phyloP scores from a whole-genome alignment of 306 rosid species.

The Parietaria judaica region DNA sequence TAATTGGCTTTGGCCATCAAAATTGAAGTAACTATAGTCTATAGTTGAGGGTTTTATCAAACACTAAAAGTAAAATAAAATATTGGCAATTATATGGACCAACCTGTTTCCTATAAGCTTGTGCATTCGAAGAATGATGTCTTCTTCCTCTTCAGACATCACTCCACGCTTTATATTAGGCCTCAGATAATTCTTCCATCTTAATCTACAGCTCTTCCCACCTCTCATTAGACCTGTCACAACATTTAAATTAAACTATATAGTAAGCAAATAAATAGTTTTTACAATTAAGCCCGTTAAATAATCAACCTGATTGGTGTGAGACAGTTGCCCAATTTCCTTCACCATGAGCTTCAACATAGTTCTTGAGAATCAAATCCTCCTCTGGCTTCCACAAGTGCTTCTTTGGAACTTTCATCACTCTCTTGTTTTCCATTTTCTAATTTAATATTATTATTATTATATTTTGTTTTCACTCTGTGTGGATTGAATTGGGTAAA shows the following conservation, averaged over 20 bases:
- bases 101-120: slow-evolving; percentile 67
- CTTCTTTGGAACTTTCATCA: slow-evolving; percentile 38
- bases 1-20: neutral
- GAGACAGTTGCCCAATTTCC: slow-evolving; percentile 64
- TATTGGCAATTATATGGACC: neutral
- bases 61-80: too few species aligned
- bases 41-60: too few species aligned
- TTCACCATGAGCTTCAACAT: slow-evolving; percentile 64
- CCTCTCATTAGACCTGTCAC: slow-evolving; percentile 45
- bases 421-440: slow-evolving; percentile 32
- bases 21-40: too few species aligned
- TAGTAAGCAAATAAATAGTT: neutral
- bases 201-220: slow-evolving; percentile 63
- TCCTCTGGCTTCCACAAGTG: slow-evolving; percentile 66
- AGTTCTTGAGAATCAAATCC: slow-evolving; percentile 44
- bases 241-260: neutral
- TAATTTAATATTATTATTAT: too few species aligned
- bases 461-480: neutral
- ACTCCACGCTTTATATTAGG: slow-evolving; percentile 58
- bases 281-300: neutral
- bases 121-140: slow-evolving; percentile 60
- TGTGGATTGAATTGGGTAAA: neutral
- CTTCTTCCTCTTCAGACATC: slow-evolving; percentile 62
- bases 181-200: slow-evolving; percentile 67
- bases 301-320: slow-evolving; percentile 33